Base-by-base conservation (phyloP, 116 monocot genomes). In the Trichopus zeylanicus region DNA sequence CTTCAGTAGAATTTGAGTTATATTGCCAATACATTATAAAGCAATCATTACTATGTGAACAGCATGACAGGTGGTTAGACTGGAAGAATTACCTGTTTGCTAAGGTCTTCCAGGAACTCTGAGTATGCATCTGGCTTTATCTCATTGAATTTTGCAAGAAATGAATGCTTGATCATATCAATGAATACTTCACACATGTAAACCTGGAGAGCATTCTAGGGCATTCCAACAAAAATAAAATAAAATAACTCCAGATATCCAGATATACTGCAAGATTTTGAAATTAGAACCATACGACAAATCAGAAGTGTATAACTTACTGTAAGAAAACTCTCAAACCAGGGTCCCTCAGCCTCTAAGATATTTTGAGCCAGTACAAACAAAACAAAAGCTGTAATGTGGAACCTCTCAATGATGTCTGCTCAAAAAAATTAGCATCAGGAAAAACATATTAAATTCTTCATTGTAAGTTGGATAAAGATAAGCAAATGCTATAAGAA, bases 281-380 rank as follows among this genome's bases (percentile, higher is more conserved):
- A n/a, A n/a, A n/a, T n/a, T n/a, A n/a, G n/a, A n/a, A n/a, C n/a
- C n/a, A n/a, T n/a, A n/a, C n/a, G 56, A 38, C 16, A 5, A 31
- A 15, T 48, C 39, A 56, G 62, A 29, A 28, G 57, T 31, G 16
- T 51, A 33, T 15, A 61, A 60, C 75, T 78, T 95, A 95, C 95
- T 53, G 39, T 63, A 60, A 90, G 52, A 75, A 95, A 95, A 70
- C 65, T 81, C 53, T 69, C 74, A 73, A 90, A 82, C 95, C 95
- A 95, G 42, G 84, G 76, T 60, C 81, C 95, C 58, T 95, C 95
- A 27, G 95, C 87, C 72, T 95, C 95, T 57, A 95, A 74, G 60
- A 95, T 84, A 87, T 95, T 95, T 73, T 95, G 95, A 75, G 90
- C 84, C 23, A 95, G 72, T 30, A 95, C 90, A 90, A 95, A 95